Evolutionary conservation across 129 eudicot species (phyloP).

Genomic region (Calendula officinalis): DNA sequence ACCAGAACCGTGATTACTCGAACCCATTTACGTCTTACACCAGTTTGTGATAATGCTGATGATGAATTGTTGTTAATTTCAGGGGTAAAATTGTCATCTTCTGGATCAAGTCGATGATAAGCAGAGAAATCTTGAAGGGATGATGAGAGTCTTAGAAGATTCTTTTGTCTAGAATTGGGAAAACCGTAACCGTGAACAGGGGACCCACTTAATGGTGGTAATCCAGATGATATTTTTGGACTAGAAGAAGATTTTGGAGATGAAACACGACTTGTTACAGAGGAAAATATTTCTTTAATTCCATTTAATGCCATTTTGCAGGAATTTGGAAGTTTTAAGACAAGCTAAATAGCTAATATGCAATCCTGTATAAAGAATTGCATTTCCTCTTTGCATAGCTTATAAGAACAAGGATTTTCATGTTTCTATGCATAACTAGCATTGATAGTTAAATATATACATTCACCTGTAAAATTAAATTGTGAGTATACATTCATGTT

Average conservation of each 20-base stretch:
- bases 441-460: slow-evolving; percentile 12
- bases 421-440: slow-evolving; percentile 15
- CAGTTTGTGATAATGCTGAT: slow-evolving; percentile 34
- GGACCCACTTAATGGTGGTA: slow-evolving; percentile 59
- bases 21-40: slow-evolving; percentile 52
- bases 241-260: slow-evolving; percentile 51
- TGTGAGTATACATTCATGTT: slow-evolving; percentile 1
- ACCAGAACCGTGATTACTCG: slow-evolving; percentile 52
- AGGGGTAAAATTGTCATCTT: slow-evolving; percentile 43
- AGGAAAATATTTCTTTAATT: slow-evolving; percentile 56
- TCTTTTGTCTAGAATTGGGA: slow-evolving; percentile 49
- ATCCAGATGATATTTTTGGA: slow-evolving; percentile 51
- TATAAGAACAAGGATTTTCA: slow-evolving; percentile 14
- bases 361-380: slow-evolving; percentile 16
- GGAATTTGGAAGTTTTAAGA: slow-evolving; percentile 20
- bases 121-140: slow-evolving; percentile 94
- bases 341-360: slow-evolving; percentile 21
- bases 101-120: slow-evolving; percentile 69
- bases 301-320: slow-evolving; percentile 58
- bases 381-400: slow-evolving; percentile 27
- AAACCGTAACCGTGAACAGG: slow-evolving; percentile 39
- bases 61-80: slow-evolving; percentile 35
- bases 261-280: slow-evolving; percentile 50
- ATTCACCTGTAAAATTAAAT: slow-evolving; percentile 38
- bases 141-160: slow-evolving; percentile 64